Base-by-base conservation (phyloP, 371 early-diverging fungal species). In the Capillidium rhysosporum region DNA sequence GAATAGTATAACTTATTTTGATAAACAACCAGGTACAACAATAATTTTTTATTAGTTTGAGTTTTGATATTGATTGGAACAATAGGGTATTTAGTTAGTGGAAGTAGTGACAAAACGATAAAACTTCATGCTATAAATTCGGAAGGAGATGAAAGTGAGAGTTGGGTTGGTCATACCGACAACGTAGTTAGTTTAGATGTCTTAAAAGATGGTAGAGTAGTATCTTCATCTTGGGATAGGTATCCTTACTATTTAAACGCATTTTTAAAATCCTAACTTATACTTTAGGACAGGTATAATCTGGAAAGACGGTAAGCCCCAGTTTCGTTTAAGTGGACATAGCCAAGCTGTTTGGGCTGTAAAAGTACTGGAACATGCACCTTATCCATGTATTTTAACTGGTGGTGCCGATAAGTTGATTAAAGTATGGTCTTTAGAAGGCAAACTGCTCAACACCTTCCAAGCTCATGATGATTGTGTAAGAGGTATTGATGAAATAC, bases 171-270 rank as follows among this genome's bases (percentile, higher is more conserved):
- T 0, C 98, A 98, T 62, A 65, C 71, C 0, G 89, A 84, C 41
- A 93, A 85, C 57, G 86, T 98, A 1, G 84, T 89, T 60, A 71
- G 84, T 1, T 65, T 98, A 23, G 69, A 72, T 7, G 67, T 72
- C 0, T 69, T 79, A 1, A 63, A 70, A 0, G 72, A 76, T 28
- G 89, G 86, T 1, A 63, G 71, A 26, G 69, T 89, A 23, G 72
- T 96, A 2, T 90, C 93, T 16, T 96, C 94, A 10, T 92, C 92
- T 16, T 96, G 97, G 98, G 98, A 98, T 69, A 84, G 76, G 92
- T 89, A 68, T 55, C 70, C 55, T 20, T 26, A 9, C 43, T 14
- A 29, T 29, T 39, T 0, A 12, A 9, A 9, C 20, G 49, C 65
- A 67, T 10, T 62, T 61, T 41, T 65, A 49, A 0, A 66, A 64